Conservation (phyloP, 768 basidiomycete species). For the Favolaschia claudopus region DNA sequence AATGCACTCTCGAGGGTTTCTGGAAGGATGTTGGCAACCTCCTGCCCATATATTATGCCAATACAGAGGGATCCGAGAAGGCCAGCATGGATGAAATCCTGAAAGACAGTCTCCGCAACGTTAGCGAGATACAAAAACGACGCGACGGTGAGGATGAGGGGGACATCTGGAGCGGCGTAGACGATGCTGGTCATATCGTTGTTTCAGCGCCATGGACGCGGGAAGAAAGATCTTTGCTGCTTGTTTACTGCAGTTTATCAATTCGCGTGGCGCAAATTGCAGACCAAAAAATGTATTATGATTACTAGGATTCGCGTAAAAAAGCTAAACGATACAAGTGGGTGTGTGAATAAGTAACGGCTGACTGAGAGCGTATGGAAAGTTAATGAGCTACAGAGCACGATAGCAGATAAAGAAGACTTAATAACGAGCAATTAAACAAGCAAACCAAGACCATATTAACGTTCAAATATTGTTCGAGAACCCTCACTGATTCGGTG, state of each 20-base stretch:
- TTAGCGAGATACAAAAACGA: constrained; percentile 66
- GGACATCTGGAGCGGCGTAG: constrained; percentile 41
- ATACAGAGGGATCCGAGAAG: constrained; percentile 61
- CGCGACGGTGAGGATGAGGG: constrained; percentile 53
- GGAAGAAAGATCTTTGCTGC: no score
- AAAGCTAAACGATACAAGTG: constrained; percentile 10
- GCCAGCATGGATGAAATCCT: constrained; percentile 49
- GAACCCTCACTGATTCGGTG: constrained; percentile 11
- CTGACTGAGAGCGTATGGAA: no score
- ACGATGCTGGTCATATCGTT: constrained; percentile 8
- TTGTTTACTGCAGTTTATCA: no score
- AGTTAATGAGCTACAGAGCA: not conserved
- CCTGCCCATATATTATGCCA: constrained; percentile 63
- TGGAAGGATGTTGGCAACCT: constrained; percentile 54
- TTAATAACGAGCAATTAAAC: constrained; percentile 2
- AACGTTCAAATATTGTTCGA: no score
- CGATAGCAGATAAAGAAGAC: constrained; percentile 4
- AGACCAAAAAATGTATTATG: no score
- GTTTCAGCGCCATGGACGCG: not conserved
- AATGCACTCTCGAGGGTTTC: constrained; percentile 50
- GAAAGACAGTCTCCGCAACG: constrained; percentile 50
- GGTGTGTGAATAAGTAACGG: constrained; percentile 3
- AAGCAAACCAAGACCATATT: not conserved
- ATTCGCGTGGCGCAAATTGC: no score
- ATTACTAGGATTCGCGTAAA: not conserved